These are phyloP conservation scores for Mycena belliarum DNA, from an alignment of 768 basidiomycete genomes.

Conservation along the genomic window DNA sequence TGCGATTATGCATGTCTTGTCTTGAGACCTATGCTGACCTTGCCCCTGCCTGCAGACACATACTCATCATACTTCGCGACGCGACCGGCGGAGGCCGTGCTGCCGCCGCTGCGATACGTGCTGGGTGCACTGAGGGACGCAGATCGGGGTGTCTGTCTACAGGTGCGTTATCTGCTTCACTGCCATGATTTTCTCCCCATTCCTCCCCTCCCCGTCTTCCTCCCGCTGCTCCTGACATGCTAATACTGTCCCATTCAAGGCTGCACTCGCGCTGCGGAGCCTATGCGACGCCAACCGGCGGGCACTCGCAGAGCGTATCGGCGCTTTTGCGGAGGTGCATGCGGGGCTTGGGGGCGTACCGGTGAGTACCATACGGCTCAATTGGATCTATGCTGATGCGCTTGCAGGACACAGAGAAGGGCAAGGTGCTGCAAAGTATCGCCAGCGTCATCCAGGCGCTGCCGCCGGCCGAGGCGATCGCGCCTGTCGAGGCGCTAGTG, in stretches of 20 bases:
- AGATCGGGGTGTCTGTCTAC: conserved; percentile 4
- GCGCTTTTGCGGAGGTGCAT: conserved; percentile 83
- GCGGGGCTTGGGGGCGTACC: conserved; percentile 73
- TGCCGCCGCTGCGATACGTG: conserved; percentile 12
- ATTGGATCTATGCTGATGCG: background rate
- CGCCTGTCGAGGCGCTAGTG: conserved; percentile 79
- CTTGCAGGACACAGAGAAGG: conserved; percentile 76
- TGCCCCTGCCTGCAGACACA: conserved; percentile 4
- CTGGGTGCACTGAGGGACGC: conserved; percentile 17
- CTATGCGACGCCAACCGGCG: conserved; percentile 87
- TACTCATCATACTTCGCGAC: conserved; percentile 19
- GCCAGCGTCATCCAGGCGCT: conserved; percentile 92
- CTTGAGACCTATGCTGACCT: too few relatives aligned
- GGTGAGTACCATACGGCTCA: conserved; percentile 40
- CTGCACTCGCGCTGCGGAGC: conserved; percentile 81
- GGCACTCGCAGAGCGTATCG: conserved; percentile 82
- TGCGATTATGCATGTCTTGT: too few relatives aligned
- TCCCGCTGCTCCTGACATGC: conserved; percentile 42
- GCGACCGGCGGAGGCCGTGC: conserved; percentile 7
- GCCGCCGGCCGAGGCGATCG: conserved; percentile 74
- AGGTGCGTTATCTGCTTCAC: conserved; percentile 48
- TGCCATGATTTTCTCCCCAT: too few relatives aligned
- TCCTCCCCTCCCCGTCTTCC: background rate
- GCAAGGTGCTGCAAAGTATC: conserved; percentile 90
- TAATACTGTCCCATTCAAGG: conserved; percentile 55